Evolutionary conservation across 345 rosid species (phyloP).

Genomic region (Crucihimalaya himalaica): DNA sequence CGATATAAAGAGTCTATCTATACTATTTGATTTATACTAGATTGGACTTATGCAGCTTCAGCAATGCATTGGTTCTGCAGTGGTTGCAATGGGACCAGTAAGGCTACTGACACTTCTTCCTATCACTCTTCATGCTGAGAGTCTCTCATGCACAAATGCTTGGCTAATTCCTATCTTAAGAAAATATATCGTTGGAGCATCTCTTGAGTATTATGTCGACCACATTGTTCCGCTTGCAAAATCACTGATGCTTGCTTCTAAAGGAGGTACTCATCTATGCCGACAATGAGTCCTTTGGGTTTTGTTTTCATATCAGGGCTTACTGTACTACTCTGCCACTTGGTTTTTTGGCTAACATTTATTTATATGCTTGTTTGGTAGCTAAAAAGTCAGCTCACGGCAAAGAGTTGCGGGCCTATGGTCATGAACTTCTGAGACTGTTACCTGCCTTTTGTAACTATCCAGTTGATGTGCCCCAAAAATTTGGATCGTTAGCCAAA

Average conservation of each 20-base stretch:
- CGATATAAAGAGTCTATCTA: background rate
- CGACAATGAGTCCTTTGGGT: background rate
- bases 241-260: slow-evolving; percentile 57
- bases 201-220: slow-evolving; percentile 73
- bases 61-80: slow-evolving; percentile 84
- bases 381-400: slow-evolving; percentile 63
- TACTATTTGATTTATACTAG: slow-evolving; percentile 24
- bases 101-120: slow-evolving; percentile 70
- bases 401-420: slow-evolving; percentile 64
- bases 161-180: slow-evolving; percentile 89
- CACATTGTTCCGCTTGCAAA: slow-evolving; percentile 86
- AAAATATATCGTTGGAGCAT: slow-evolving; percentile 63
- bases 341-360: background rate
- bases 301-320: background rate
- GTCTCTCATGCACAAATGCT: slow-evolving; percentile 56
- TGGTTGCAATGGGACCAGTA: slow-evolving; percentile 80
- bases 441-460: slow-evolving; percentile 81
- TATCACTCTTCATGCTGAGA: slow-evolving; percentile 55
- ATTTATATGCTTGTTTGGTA: slow-evolving; percentile 41
- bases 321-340: slow-evolving; percentile 2
- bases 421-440: slow-evolving; percentile 69
- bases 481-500: slow-evolving; percentile 58
- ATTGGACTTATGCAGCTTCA: slow-evolving; percentile 56
- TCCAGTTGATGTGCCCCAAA: slow-evolving; percentile 61
- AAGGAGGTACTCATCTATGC: slow-evolving; percentile 53